Evolutionary conservation across 1,284 basidiomycete species (phyloP).

Genomic region (Ganoderma multipileum): DNA sequence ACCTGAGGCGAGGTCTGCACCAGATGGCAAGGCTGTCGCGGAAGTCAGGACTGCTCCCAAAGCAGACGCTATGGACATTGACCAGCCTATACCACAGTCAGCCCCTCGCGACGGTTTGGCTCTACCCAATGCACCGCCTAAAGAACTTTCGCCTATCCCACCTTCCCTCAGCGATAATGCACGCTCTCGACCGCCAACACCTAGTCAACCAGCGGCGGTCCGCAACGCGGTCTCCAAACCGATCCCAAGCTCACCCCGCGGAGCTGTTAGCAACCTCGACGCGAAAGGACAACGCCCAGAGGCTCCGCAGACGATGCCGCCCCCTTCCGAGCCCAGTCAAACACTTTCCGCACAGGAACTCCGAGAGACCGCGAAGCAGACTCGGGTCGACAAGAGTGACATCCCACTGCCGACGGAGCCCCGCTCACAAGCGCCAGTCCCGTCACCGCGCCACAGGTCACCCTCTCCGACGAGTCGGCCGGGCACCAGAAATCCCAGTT

Average conservation of each 20-base stretch:
- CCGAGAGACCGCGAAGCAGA: conserved; percentile 76
- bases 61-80: conserved; percentile 50
- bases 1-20: conserved; percentile 47
- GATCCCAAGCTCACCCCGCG: conserved; percentile 49
- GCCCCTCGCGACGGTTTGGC: conserved; percentile 8
- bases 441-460: conserved; percentile 70
- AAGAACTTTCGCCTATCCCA: conserved; percentile 16
- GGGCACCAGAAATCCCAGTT: conserved; percentile 73
- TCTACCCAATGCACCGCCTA: conserved; percentile 7
- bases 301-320: conserved; percentile 67
- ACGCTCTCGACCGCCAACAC: conserved; percentile 38
- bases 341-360: conserved; percentile 82
- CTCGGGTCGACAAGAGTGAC: conserved; percentile 39
- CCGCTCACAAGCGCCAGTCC: conserved; percentile 51
- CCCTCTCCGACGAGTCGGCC: conserved; percentile 70
- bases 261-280: conserved; percentile 28
- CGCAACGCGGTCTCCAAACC: conserved; percentile 44
- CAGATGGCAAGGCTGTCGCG: conserved; percentile 35
- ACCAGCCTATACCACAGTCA: conserved; percentile 29
- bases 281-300: conserved; percentile 42
- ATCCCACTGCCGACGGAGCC: conserved; percentile 37
- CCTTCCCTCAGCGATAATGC: conserved; percentile 19
- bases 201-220: conserved; percentile 31
- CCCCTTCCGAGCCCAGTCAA: conserved; percentile 80
- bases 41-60: conserved; percentile 23